Base-by-base conservation (phyloP, 352 stramenopile genomes). In the Phytopythium litorale region DNA sequence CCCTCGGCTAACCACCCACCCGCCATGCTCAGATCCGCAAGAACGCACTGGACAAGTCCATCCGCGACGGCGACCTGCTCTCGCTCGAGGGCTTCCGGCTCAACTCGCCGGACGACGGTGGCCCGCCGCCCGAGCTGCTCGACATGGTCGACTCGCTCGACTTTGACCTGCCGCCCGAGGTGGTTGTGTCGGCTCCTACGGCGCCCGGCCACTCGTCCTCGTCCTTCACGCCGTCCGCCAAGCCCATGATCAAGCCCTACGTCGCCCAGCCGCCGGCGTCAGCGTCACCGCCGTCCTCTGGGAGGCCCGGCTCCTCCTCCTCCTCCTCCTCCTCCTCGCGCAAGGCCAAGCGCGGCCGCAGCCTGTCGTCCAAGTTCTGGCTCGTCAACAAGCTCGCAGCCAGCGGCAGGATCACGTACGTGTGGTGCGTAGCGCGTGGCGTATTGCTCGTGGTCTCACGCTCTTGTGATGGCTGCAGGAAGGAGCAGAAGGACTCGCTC, bases 351-450 rank as follows among this genome's bases (percentile, higher is more conserved):
- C 78, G 84, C 16, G 76, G 73, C 48, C 79, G 84, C 25, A 91
- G 82, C 38, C 69, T 93, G 13, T 93, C 84, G 64, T 91, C 81
- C 68, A 93, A 93, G 68, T 93, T 91, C 50, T 91, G 80, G 84
- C 84, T 91, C 40, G 78, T 93, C 37, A 91, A 93, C 75, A 91
- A 89, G 48, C 76, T 93, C 48, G 84, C 84, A 13, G 72, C 79
- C 40, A 90, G 77, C 62, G 84, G 84, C 38, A 89, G 88, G 70
- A 93, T 93, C 72, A 81, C 66, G 77, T 87, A 62, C 35, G 76
- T 70, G 11, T 18, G 4, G 6, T n/a, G n/a, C 25, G 16, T 32
- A 32, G 28, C 7, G 28, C 15, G 28, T 23, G 7, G 19, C 12
- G 0, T 12, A 25, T 12, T 11, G 35, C 30, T 45, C 13, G 45